Conservation (phyloP, 441 rosid genomes). For the Geranium incanum region DNA sequence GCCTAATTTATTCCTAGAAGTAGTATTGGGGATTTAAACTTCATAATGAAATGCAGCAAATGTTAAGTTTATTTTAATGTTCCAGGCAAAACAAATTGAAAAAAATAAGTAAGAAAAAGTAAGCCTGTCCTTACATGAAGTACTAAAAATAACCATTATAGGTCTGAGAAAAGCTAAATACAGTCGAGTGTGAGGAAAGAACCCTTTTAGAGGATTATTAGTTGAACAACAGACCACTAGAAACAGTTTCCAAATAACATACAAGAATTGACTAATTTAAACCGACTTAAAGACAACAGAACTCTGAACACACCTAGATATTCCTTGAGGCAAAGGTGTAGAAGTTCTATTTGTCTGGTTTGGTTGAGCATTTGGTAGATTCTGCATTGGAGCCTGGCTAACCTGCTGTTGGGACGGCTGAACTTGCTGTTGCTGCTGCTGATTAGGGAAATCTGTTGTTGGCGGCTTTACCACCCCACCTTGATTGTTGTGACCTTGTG, state of each 20-base stretch:
- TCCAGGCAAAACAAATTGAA: conserved; percentile 8
- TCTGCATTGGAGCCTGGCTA: conserved; percentile 55
- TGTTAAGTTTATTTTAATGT: conserved; percentile 9
- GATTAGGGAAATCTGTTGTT: conserved; percentile 42
- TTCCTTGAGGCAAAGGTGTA: conserved; percentile 88
- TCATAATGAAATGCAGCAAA: conserved; percentile 8
- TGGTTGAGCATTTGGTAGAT: conserved; percentile 37
- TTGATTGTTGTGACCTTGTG: conserved; percentile 51
- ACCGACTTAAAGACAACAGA: conserved; percentile 62
- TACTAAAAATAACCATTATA: conserved; percentile 12
- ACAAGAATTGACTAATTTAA: conserved; percentile 45
- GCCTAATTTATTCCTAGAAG: conserved; percentile 1
- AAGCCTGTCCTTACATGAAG: conserved; percentile 9
- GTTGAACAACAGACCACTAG: conserved; percentile 20
- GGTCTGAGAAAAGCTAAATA: conserved; percentile 30
- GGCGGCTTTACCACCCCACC: conserved; percentile 39
- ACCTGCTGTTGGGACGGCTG: conserved; percentile 58
- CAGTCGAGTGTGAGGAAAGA: conserved; percentile 26
- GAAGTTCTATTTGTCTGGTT: conserved; percentile 59
- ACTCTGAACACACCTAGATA: conserved; percentile 98
- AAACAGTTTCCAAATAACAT: conserved; percentile 34
- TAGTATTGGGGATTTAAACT: neutral
- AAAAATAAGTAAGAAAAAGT: conserved; percentile 6
- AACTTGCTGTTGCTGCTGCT: conserved; percentile 41
- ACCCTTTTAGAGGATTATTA: conserved; percentile 25